phyloP scores from a whole-genome alignment of 495 filamentous ascomycete genomes.

The Penicillium salamii region DNA sequence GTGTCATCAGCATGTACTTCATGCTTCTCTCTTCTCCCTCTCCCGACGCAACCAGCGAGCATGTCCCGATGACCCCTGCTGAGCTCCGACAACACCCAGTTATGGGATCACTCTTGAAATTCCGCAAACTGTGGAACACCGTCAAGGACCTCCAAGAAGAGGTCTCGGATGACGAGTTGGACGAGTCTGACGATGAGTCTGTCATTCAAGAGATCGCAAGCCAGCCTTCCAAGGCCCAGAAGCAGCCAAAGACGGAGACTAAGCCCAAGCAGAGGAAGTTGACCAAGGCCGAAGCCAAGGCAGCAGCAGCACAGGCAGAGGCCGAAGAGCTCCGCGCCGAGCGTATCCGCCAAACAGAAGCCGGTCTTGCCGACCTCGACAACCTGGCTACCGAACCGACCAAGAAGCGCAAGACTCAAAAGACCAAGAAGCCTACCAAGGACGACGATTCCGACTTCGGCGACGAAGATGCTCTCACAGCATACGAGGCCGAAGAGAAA shows the following conservation, averaged over 20 bases:
- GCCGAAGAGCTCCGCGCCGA: slow-evolving; percentile 54
- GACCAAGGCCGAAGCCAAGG: slow-evolving; percentile 51
- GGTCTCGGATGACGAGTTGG: slow-evolving; percentile 8
- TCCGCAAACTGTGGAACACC: slow-evolving; percentile 73
- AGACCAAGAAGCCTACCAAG: slow-evolving; percentile 30
- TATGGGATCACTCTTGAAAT: slow-evolving; percentile 80
- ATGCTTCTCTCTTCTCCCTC: slow-evolving; percentile 77
- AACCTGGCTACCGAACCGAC: slow-evolving; percentile 34
- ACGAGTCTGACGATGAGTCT: slow-evolving; percentile 2
- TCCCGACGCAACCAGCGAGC: slow-evolving; percentile 45
- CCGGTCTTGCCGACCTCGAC: slow-evolving; percentile 68
- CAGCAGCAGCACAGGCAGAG: slow-evolving; percentile 50
- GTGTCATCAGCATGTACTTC: slow-evolving; percentile 88
- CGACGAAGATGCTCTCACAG: slow-evolving; percentile 59
- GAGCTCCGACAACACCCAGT: slow-evolving; percentile 83
- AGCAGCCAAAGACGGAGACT: slow-evolving; percentile 24
- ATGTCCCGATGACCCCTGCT: slow-evolving; percentile 57
- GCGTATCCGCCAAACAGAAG: slow-evolving; percentile 54
- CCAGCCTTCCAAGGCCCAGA: slow-evolving; percentile 17
- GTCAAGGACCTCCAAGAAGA: slow-evolving; percentile 54
- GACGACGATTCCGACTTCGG: slow-evolving; percentile 63
- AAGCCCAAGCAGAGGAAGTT: slow-evolving; percentile 39
- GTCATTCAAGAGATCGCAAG: slow-evolving; percentile 8
- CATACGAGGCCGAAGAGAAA: slow-evolving; percentile 75
- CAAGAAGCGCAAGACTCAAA: slow-evolving; percentile 34